Evolutionary conservation across 2,329 filamentous ascomycete genomes (phyloP).

Genomic region (Ceratocystis harringtonii): DNA sequence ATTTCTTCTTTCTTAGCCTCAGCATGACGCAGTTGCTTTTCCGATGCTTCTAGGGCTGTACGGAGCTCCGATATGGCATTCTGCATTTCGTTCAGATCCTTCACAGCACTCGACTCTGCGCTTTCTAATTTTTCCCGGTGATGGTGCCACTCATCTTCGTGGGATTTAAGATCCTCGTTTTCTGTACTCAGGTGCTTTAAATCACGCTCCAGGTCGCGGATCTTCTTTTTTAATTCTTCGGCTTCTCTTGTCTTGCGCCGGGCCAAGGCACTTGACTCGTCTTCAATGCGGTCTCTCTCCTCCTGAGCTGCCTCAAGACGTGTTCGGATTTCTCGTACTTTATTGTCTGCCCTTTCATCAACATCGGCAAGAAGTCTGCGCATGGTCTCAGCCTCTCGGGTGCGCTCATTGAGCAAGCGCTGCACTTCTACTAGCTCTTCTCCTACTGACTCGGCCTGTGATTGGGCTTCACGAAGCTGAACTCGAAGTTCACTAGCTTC

Average conservation of each 20-base stretch:
- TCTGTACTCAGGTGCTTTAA: slow-evolving; percentile 57
- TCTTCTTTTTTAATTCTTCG: slow-evolving; percentile 66
- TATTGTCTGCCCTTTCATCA: slow-evolving; percentile 64
- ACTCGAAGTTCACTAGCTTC: slow-evolving; percentile 76
- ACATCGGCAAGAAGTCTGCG: slow-evolving; percentile 73
- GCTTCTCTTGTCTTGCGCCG: slow-evolving; percentile 66
- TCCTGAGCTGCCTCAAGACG: slow-evolving; percentile 83
- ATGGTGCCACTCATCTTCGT: slow-evolving; percentile 58
- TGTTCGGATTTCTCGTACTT: slow-evolving; percentile 76
- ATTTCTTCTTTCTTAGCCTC: slow-evolving; percentile 71
- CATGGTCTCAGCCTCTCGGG: slow-evolving; percentile 90
- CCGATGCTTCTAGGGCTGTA: slow-evolving; percentile 70
- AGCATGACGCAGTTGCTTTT: slow-evolving; percentile 66
- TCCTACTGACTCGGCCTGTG: slow-evolving; percentile 70
- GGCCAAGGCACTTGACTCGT: slow-evolving; percentile 67
- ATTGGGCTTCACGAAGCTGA: slow-evolving; percentile 79
- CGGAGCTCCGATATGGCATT: slow-evolving; percentile 63
- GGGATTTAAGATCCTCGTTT: slow-evolving; percentile 59
- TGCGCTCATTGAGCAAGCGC: slow-evolving; percentile 70
- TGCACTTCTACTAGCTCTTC: slow-evolving; percentile 86
- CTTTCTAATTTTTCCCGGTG: slow-evolving; percentile 63
- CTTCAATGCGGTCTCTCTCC: slow-evolving; percentile 82
- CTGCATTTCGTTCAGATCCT: slow-evolving; percentile 62
- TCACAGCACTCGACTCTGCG: slow-evolving; percentile 49
- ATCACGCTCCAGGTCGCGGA: slow-evolving; percentile 68